These are phyloP conservation scores for Ceratocystis smalleyi DNA, from an alignment of 2,329 filamentous ascomycete genomes.

Conservation along the genomic window DNA sequence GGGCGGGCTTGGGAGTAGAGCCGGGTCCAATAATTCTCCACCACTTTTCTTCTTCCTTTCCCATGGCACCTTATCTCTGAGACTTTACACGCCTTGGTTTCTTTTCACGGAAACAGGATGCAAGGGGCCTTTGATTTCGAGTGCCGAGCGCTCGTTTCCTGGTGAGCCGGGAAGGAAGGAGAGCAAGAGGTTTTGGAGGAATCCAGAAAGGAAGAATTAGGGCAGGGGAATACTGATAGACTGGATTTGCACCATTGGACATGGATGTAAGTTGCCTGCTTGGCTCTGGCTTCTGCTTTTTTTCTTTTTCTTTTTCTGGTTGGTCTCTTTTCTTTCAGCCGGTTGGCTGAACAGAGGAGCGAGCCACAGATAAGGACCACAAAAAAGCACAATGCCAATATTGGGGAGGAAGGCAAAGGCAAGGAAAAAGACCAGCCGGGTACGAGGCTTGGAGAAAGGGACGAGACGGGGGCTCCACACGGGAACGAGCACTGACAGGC, in stretches of 20 bases:
- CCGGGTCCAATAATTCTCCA: background rate
- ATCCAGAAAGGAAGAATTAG: background rate
- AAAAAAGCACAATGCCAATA: background rate
- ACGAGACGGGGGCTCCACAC: background rate
- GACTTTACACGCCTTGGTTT: constrained; percentile 10
- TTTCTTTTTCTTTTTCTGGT: no score
- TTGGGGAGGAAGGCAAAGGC: background rate
- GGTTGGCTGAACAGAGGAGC: background rate
- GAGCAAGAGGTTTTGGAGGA: background rate
- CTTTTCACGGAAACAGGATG: constrained; percentile 13
- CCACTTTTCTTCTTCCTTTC: background rate
- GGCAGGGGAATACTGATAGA: background rate
- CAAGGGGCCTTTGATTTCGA: background rate
- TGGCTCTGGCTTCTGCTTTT: background rate
- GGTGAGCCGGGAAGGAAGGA: background rate
- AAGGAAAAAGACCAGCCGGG: background rate
- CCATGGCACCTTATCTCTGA: constrained; percentile 9
- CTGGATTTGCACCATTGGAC: background rate
- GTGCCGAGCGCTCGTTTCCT: background rate
- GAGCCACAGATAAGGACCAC: background rate
- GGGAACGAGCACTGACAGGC: constrained; percentile 3
- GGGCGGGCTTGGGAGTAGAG: background rate
- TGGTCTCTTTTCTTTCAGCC: background rate
- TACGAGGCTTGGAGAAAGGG: constrained; percentile 1
- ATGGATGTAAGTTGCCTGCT: background rate